A percentile compares a stretch with the other conserved stretches of the same genome.
These are phyloP conservation scores for Calonectria henricotiae DNA, from an alignment of 2,329 filamentous ascomycete species.

Conservation along the genomic window DNA sequence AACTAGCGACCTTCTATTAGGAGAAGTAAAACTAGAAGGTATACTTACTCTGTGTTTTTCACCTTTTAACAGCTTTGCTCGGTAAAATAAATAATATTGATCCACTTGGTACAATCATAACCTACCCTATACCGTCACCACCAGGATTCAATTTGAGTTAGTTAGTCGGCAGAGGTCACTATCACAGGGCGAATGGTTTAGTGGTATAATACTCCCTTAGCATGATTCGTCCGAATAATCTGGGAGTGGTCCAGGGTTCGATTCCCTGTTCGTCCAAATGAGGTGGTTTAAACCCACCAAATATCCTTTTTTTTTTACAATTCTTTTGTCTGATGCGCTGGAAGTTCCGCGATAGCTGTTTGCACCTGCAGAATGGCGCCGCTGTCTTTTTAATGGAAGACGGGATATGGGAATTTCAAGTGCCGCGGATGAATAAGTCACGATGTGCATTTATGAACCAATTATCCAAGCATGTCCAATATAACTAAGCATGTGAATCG, in stretches of 20 bases:
- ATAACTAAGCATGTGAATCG: too few species aligned
- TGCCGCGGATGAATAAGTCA: too few species aligned
- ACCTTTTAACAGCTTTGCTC: too few species aligned
- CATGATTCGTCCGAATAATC: conserved; percentile 12
- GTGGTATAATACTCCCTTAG: conserved; percentile 13
- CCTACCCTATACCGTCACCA: neutral
- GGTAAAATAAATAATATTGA: neutral
- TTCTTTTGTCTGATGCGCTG: neutral
- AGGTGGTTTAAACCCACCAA: conserved; percentile 1
- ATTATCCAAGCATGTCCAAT: too few species aligned
- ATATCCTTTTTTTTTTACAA: neutral
- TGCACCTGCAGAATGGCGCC: neutral
- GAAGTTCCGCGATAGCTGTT: neutral
- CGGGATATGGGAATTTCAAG: too few species aligned
- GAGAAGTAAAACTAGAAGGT: too few species aligned
- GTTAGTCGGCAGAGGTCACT: neutral
- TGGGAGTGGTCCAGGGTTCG: neutral
- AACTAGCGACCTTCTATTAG: too few species aligned
- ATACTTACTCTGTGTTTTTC: too few species aligned
- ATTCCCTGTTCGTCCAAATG: conserved; percentile 2
- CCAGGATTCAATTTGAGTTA: neutral
- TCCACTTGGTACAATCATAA: too few species aligned
- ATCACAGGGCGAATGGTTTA: conserved; percentile 6
- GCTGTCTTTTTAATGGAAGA: neutral
- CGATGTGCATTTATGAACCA: too few species aligned